Base-by-base conservation (phyloP, 176 grass and related monocot species). In the Panicum miliaceum region DNA sequence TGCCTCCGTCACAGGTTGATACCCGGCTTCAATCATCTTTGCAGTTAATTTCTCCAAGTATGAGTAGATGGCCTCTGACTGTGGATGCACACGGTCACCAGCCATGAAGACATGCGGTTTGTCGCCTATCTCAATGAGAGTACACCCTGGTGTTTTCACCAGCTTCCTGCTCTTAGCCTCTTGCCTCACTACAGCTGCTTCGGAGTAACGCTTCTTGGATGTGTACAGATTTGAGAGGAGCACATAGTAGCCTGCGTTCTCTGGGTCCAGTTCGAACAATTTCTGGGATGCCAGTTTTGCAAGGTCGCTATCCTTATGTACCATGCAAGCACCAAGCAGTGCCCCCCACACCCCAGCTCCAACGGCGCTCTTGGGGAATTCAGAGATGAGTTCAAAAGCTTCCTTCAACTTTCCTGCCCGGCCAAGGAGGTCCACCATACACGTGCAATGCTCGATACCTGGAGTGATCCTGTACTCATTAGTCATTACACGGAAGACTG, bases 401-500 rank as follows among this genome's bases (percentile, higher is more conserved):
- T 94, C 90, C 68, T 81, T 81, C 64, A 97, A 89, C 19, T 51
- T 75, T 73, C 95, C 95, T 45, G 88, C 88, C 64, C 90, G 89
- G 35, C 92, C 95, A 15, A 97, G 88, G 72, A 97, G 88, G 70
- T 97, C 95, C 41, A 94, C 92, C 95, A 97, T 91, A 82, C 92
- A 94, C 52, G 95, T 92, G 82, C 90, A 94, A 68, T 97, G 95
- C 38, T 94, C 89, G 0, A 94, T 32, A 59, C 91, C 80, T 69
- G 92, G 92, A 71, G 16, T 69, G 25, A 92, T 73, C 12, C 47
- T 53, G 22, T 90, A 77, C 82, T 90, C 64, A 15, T 84, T 72
- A 73, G 57, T 84, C 81, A 94, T 94, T 6, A 85, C 89, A 47
- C 27, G 59, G 84, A 97, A 97, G n/a, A 86, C 71, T 45, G 40